These are phyloP conservation scores for Kingdonia uniflora DNA, from an alignment of 164 flowering plant genomes.

Conservation along the genomic window DNA sequence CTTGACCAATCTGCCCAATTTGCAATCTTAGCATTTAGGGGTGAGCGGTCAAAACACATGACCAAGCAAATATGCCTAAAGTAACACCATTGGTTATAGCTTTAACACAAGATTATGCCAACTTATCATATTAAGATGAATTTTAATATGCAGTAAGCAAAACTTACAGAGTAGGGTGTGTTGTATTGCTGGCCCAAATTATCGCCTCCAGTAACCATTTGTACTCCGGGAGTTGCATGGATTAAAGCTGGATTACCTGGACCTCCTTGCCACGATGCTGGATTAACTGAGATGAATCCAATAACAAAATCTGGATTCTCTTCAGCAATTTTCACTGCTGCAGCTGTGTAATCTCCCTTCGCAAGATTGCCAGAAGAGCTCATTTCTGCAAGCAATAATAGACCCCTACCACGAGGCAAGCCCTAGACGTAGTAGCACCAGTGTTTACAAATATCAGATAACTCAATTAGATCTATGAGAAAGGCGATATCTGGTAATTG, in stretches of 20 bases:
- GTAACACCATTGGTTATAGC: too few relatives aligned
- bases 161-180: constrained; percentile 85
- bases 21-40: too few relatives aligned
- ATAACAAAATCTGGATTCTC: constrained; percentile 92
- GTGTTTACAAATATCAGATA: background rate
- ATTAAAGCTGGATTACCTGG: constrained; percentile 67
- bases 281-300: constrained; percentile 94
- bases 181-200: constrained; percentile 90
- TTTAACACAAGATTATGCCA: too few relatives aligned
- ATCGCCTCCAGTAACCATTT: constrained; percentile 90
- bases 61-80: too few relatives aligned
- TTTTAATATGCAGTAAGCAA: background rate
- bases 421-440: constrained; percentile 36
- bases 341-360: constrained; percentile 90
- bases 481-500: background rate
- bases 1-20: too few relatives aligned
- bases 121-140: too few relatives aligned
- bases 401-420: constrained; percentile 80
- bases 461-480: background rate
- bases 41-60: too few relatives aligned
- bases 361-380: constrained; percentile 97
- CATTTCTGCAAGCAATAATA: constrained; percentile 96
- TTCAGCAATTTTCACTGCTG: constrained; percentile 84
- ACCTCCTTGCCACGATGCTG: constrained; percentile 86
- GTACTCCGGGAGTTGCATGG: constrained; percentile 59